Percentiles rank a stretch among this genome's conserved stretches.
Evolutionary conservation across 2,329 filamentous ascomycete species (phyloP).

Genomic region (Neobulgaria alba): DNA sequence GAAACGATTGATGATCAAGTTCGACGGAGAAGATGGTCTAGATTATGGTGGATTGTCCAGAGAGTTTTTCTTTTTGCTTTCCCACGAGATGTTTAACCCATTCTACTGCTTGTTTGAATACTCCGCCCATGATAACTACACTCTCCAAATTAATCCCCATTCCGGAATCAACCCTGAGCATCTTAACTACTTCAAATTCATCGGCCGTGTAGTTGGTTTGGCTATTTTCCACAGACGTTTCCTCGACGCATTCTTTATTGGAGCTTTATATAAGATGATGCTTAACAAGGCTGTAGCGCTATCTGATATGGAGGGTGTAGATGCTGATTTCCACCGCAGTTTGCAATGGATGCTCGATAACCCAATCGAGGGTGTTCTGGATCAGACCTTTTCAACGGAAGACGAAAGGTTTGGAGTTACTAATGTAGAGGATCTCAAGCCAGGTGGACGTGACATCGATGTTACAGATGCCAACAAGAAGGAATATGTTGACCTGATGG

Average conservation of each 20-base stretch:
- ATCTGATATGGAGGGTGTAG: constrained; percentile 97
- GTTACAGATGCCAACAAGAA: constrained; percentile 99
- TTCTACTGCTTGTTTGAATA: constrained; percentile 99
- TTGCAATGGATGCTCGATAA: constrained; percentile 98
- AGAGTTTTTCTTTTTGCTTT: constrained; percentile 99
- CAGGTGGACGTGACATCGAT: constrained; percentile 80
- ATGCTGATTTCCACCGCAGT: constrained; percentile 94
- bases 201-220: constrained; percentile 90
- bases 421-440: constrained; percentile 88
- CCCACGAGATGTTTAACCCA: constrained; percentile 99
- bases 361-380: constrained; percentile 88
- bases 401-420: constrained; percentile 95
- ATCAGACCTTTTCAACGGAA: constrained; percentile 93
- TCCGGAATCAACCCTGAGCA: constrained; percentile 99
- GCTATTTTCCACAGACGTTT: constrained; percentile 98
- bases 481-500: constrained; percentile 97
- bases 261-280: constrained; percentile 99
- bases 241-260: constrained; percentile 98
- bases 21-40: constrained; percentile 94
- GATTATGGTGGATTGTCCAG: constrained; percentile 96
- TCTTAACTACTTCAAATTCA: constrained; percentile 99
- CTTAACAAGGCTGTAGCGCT: constrained; percentile 84
- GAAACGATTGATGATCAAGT: constrained; percentile 99
- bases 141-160: constrained; percentile 97
- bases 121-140: constrained; percentile 99